Evolutionary conservation across 768 basidiomycete species (phyloP), one percentile per base, ranked within the genome.

Genomic region (Rhodotorula graminis): DNA sequence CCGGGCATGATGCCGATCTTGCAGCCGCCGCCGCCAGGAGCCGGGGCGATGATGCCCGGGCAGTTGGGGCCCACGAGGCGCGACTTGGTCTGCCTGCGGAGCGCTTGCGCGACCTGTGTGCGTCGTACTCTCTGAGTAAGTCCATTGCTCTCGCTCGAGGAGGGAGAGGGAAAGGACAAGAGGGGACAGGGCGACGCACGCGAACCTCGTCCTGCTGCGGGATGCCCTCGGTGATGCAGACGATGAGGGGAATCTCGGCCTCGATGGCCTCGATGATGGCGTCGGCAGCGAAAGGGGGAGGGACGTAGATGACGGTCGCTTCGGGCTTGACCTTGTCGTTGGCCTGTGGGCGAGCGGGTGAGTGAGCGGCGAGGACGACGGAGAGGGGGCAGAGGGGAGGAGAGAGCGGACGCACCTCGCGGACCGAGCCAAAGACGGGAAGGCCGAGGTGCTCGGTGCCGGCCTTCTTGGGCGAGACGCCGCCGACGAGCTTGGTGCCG

Each of bases 231-330:
- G 96, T 99, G 78, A 99, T 91, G 81, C 93, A 94, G 60, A 99
- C 96, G 84, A 99, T 99, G 71, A 99, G 84, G 27, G 89, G 88
- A 84, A 99, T 94, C 82, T 99, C 96, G 77, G 91, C 92, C 82
- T 98, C 96, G 78, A 99, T 97, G 49, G 96, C 96, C 82, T 99
- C 96, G 67, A 99, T 88, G 81, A 99, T 97, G 55, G 96, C 96
- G 76, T 95, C 94, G 42, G 92, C 96, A 29, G 95, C 95, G 62
- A 86, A 85, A 9, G 94, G 92, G n/a, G 96, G 96, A 10, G 96
- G 96, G 23, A 99, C 96, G 81, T 98, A 99, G 82, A 99, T 88
- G 70, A 99, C 88, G 49, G 92, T 89, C 42, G 96, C 96, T 79
- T 98, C 95, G 19, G 96, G 96, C 74, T 87, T 84, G 56, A 88